phyloP scores from a whole-genome alignment of 306 rosid species.

The Abrus precatorius region DNA sequence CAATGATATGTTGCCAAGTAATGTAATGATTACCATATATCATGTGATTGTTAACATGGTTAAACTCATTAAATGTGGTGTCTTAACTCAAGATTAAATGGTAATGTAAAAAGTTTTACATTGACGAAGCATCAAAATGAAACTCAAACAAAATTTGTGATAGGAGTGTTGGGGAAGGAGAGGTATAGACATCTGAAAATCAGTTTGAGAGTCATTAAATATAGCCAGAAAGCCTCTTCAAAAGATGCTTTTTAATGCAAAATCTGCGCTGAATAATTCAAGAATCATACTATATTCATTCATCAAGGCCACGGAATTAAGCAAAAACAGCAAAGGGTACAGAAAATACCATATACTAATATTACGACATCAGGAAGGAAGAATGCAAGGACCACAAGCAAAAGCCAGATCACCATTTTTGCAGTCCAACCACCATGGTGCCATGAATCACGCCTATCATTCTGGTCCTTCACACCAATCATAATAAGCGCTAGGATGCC shows the following conservation, averaged over 20 bases:
- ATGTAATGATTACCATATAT: background rate
- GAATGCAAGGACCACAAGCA: conserved; percentile 84
- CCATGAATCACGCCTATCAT: conserved; percentile 94
- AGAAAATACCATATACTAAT: conserved; percentile 71
- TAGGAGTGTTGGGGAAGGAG: background rate
- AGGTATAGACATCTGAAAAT: conserved; percentile 1
- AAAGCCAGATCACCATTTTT: conserved; percentile 79
- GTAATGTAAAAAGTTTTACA: background rate
- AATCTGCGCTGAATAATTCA: conserved; percentile 8
- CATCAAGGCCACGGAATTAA: conserved; percentile 31
- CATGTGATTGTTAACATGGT: background rate
- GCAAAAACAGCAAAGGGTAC: conserved; percentile 5
- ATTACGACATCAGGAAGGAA: conserved; percentile 77
- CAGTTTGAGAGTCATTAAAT: background rate
- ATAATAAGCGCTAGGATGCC: conserved; percentile 77
- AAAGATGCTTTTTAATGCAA: conserved; percentile 6
- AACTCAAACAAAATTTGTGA: conserved; percentile 1
- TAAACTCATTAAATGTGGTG: background rate
- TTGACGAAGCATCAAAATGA: background rate
- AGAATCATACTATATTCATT: background rate
- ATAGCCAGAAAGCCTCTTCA: background rate
- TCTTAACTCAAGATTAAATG: background rate
- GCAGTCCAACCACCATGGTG: conserved; percentile 97
- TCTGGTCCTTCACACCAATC: conserved; percentile 95
- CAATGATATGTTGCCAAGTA: background rate